Conservation (phyloP, 306 rosid genomes). For the Geum urbanum region DNA sequence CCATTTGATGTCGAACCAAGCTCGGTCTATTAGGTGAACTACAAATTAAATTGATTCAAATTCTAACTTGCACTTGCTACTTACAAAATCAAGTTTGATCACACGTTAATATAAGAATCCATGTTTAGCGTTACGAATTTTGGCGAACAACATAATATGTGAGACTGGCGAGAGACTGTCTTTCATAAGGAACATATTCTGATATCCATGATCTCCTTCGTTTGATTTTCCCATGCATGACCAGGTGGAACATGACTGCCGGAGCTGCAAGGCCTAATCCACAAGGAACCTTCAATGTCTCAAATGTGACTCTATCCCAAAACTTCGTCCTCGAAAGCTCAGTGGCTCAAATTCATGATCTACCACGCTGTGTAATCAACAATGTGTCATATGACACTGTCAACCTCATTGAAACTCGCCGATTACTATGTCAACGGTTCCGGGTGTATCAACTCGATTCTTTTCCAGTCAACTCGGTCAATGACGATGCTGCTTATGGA, state of each 20-base stretch:
- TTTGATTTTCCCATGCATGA: slow-evolving; percentile 6
- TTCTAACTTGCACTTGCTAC: not conserved
- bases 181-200: not conserved
- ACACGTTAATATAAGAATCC: not conserved
- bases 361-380: slow-evolving; percentile 46
- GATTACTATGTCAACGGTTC: slow-evolving; percentile 56
- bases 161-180: not conserved
- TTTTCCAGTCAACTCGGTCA: slow-evolving; percentile 45
- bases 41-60: not conserved
- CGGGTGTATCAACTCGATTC: slow-evolving; percentile 58
- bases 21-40: slow-evolving; percentile 59
- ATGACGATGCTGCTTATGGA: slow-evolving; percentile 36
- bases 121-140: not conserved
- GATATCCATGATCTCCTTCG: too few relatives aligned
- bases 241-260: slow-evolving; percentile 75
- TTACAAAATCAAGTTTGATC: not conserved
- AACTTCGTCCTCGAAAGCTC: slow-evolving; percentile 54
- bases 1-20: slow-evolving; percentile 62
- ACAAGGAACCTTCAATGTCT: slow-evolving; percentile 71
- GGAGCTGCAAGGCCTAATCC: slow-evolving; percentile 93
- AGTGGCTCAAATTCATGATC: slow-evolving; percentile 20
- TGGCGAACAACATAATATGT: not conserved
- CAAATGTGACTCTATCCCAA: slow-evolving; percentile 62
- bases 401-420: slow-evolving; percentile 74
- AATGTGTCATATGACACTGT: slow-evolving; percentile 62